Conservation (phyloP, 2,329 filamentous ascomycete species). For the Cladosporium colombiae region DNA sequence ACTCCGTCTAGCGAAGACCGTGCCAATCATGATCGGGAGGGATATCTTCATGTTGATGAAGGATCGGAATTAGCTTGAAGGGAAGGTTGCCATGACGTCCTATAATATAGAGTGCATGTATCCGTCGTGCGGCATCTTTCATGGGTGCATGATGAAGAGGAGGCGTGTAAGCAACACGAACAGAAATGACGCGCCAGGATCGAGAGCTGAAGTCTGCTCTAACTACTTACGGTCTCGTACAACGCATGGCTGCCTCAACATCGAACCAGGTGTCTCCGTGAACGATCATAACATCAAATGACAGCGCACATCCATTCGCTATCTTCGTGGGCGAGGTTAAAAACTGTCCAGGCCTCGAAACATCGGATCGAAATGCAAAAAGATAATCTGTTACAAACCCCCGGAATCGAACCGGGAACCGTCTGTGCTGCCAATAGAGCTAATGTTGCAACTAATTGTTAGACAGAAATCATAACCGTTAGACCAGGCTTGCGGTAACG, state of each 20-base stretch:
- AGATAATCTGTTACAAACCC: constrained; percentile 5
- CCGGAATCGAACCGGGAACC: constrained; percentile 12
- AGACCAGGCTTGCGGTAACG: constrained; percentile 12
- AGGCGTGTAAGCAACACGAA: background rate
- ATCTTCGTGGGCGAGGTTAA: background rate
- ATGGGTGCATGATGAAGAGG: background rate
- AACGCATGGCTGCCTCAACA: background rate
- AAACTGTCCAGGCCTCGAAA: background rate
- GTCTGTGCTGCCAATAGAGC: constrained; percentile 3
- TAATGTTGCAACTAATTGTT: background rate
- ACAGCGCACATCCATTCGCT: background rate
- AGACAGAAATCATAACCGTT: constrained; percentile 12
- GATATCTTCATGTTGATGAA: background rate
- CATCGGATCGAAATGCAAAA: background rate
- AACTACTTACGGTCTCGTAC: background rate
- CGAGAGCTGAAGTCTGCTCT: background rate
- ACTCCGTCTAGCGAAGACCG: background rate
- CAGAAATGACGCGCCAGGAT: background rate
- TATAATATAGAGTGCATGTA: background rate
- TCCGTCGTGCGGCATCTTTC: background rate
- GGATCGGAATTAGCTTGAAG: background rate
- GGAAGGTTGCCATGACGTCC: background rate
- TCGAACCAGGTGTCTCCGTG: background rate
- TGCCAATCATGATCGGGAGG: background rate
- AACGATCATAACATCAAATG: background rate